A percentile compares a stretch with the other conserved stretches of the same genome.
phyloP scores from a whole-genome alignment of 2,329 filamentous ascomycete species.

The Cyphellophora attinorum region DNA sequence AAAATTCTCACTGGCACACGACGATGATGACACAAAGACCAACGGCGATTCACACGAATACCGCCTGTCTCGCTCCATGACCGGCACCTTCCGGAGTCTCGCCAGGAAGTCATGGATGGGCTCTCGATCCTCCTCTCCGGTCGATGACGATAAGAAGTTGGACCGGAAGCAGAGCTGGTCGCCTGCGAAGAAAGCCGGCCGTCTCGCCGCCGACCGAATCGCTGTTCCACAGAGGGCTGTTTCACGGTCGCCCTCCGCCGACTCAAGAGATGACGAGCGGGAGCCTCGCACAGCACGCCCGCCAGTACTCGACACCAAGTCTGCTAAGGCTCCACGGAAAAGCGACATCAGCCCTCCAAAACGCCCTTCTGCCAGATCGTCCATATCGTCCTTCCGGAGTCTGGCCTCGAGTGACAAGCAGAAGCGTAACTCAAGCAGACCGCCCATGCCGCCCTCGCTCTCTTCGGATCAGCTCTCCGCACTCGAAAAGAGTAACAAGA shows the following conservation, averaged over 20 bases:
- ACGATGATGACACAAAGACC: conserved; percentile 21
- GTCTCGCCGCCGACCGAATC: conserved; percentile 5
- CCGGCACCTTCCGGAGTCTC: conserved; percentile 40
- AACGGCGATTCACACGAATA: conserved; percentile 8
- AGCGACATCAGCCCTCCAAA: conserved; percentile 1
- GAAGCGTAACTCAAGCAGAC: conserved; percentile 31
- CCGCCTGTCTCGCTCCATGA: conserved; percentile 30
- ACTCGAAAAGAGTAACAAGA: conserved; percentile 26
- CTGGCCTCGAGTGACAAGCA: conserved; percentile 38
- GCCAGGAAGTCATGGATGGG: conserved; percentile 42
- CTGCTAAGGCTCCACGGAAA: not conserved
- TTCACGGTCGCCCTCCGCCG: conserved; percentile 2
- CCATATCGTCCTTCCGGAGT: conserved; percentile 29
- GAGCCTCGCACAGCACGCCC: not conserved
- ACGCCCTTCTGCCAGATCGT: conserved; percentile 18
- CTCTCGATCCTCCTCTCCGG: conserved; percentile 36
- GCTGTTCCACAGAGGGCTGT: conserved; percentile 5
- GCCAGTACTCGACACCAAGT: not conserved
- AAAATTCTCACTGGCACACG: conserved; percentile 27
- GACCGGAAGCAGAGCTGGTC: conserved; percentile 15
- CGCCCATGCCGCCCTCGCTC: conserved; percentile 33
- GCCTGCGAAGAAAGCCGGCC: conserved; percentile 8
- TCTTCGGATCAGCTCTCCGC: conserved; percentile 26
- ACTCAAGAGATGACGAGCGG: conserved; percentile 1
- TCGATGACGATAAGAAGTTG: conserved; percentile 23